These are phyloP conservation scores for Citrus inodora DNA, from an alignment of 345 rosid species.

Conservation along the genomic window DNA sequence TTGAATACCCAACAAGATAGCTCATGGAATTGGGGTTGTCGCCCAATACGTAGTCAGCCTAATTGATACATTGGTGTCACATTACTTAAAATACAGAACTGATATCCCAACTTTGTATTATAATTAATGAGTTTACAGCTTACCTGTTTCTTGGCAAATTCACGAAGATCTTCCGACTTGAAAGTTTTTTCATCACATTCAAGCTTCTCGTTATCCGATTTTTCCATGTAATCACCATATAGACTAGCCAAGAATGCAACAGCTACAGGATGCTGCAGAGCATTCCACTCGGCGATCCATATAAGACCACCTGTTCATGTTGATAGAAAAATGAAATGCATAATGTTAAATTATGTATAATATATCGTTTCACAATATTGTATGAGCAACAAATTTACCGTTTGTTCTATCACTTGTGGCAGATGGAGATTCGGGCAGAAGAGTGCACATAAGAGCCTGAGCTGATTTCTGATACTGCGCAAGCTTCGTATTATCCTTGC, in stretches of 20 bases:
- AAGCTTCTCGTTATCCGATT: slow-evolving; percentile 53
- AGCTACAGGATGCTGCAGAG: slow-evolving; percentile 82
- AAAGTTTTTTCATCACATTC: slow-evolving; percentile 58
- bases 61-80: neutral
- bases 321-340: neutral
- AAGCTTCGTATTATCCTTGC: slow-evolving; percentile 57
- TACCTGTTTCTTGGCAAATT: slow-evolving; percentile 91
- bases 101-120: too few species aligned
- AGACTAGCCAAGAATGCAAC: slow-evolving; percentile 84
- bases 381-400: slow-evolving; percentile 29
- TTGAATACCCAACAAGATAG: slow-evolving; percentile 88
- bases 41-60: slow-evolving; percentile 95
- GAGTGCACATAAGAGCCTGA: slow-evolving; percentile 83
- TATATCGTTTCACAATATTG: neutral
- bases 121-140: neutral
- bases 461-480: slow-evolving; percentile 63
- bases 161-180: slow-evolving; percentile 72
- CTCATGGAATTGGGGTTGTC: slow-evolving; percentile 73
- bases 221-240: slow-evolving; percentile 89
- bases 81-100: too few species aligned
- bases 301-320: slow-evolving; percentile 68
- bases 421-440: slow-evolving; percentile 77
- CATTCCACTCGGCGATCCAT: slow-evolving; percentile 83
- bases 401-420: slow-evolving; percentile 79
- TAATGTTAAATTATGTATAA: too few species aligned